Conservation (phyloP, 73 alveolate species). For the Tetrahymena borealis region DNA sequence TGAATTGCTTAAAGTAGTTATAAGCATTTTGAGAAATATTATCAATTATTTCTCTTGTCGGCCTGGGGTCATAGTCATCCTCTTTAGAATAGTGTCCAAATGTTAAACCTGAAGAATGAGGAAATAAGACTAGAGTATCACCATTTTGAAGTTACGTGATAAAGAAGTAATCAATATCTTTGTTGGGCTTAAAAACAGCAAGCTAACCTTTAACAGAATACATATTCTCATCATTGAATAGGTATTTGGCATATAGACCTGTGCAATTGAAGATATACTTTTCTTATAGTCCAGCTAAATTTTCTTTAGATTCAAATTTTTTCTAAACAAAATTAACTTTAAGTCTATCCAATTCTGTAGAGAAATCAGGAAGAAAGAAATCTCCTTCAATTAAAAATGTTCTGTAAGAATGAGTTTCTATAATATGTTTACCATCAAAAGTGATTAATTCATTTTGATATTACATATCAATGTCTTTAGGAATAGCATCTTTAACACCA, state of each 20-base stretch:
- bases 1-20: background rate
- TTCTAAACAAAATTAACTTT: background rate
- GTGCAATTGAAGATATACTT: background rate
- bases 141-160: background rate
- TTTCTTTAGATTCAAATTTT: background rate
- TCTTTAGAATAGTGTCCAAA: background rate
- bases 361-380: background rate
- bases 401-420: background rate
- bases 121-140: background rate
- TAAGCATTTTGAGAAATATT: background rate
- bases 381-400: background rate
- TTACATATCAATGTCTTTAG: background rate
- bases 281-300: background rate
- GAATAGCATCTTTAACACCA: background rate
- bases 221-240: background rate
- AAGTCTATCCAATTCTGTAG: background rate
- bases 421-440: background rate
- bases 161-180: background rate
- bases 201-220: background rate
- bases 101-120: background rate
- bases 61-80: background rate
- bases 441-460: background rate
- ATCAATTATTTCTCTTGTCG: background rate
- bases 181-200: background rate
- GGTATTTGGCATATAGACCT: background rate